These are phyloP conservation scores for Discostella stelligeroides DNA, from an alignment of 108 stramenopile genomes.

Conservation along the genomic window DNA sequence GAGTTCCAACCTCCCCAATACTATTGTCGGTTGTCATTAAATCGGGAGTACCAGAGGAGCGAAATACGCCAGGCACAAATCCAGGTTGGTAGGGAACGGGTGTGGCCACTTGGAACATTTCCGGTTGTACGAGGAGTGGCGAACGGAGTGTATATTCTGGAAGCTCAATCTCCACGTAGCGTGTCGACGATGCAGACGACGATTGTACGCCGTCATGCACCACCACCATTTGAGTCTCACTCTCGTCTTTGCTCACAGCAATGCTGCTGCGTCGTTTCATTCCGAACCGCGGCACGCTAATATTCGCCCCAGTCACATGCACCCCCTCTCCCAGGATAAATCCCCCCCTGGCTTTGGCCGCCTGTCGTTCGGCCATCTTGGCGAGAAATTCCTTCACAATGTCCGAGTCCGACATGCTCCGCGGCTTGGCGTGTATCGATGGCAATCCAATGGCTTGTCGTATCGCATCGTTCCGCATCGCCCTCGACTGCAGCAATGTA, in stretches of 20 bases:
- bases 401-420: conserved; percentile 56
- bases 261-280: conserved; percentile 46
- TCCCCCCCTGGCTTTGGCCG: conserved; percentile 40
- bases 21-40: too few relatives aligned
- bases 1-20: too few relatives aligned
- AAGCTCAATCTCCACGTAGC: conserved; percentile 16
- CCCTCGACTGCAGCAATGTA: conserved; percentile 71
- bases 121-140: conserved; percentile 29
- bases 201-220: background rate
- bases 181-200: too few relatives aligned
- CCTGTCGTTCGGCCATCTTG: conserved; percentile 47
- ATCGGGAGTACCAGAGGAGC: background rate
- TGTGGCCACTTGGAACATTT: conserved; percentile 25
- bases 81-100: conserved; percentile 25
- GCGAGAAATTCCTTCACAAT: conserved; percentile 75
- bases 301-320: conserved; percentile 54
- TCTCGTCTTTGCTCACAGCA: background rate
- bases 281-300: conserved; percentile 51
- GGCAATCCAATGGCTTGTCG: conserved; percentile 68
- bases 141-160: conserved; percentile 25
- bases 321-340: conserved; percentile 46
- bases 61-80: conserved; percentile 4
- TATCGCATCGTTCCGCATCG: conserved; percentile 66
- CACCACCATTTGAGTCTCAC: background rate
- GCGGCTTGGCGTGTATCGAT: conserved; percentile 54